phyloP scores from a whole-genome alignment of 345 rosid species.

The Eutrema heterophyllum region DNA sequence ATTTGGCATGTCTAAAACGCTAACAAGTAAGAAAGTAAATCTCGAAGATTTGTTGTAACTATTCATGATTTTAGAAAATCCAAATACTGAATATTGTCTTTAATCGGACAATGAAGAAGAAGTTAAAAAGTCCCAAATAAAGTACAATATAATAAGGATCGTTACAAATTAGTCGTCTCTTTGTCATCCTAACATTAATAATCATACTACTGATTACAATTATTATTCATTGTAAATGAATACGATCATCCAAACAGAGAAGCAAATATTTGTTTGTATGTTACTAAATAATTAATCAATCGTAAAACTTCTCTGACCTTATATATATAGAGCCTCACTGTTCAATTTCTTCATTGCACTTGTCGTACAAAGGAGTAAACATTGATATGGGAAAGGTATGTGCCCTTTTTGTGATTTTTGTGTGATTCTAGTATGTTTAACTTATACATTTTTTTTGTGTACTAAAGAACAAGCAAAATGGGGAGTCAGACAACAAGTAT shows the following conservation, averaged over 20 bases:
- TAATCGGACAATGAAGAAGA: background rate
- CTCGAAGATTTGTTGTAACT: conserved; percentile 5
- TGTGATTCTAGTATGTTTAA: background rate
- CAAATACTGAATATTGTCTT: conserved; percentile 4
- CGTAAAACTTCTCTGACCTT: background rate
- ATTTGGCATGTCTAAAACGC: background rate
- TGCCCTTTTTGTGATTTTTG: background rate
- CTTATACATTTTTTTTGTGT: background rate
- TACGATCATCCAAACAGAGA: conserved; percentile 16
- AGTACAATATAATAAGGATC: background rate
- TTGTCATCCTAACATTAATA: background rate
- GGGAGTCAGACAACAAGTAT: background rate
- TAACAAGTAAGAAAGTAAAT: background rate
- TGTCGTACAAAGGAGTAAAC: background rate
- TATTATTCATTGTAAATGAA: background rate
- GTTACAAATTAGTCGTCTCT: conserved; percentile 19
- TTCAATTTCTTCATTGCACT: conserved; percentile 6
- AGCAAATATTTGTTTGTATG: background rate
- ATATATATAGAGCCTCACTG: background rate
- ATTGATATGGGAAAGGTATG: conserved; percentile 28
- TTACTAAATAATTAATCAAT: conserved; percentile 12
- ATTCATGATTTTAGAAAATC: conserved; percentile 2
- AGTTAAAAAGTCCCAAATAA: background rate
- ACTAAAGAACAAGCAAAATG: conserved; percentile 22
- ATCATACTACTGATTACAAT: background rate